Conservation (phyloP, 805 yeast genomes). For the Ascoidea tarda region DNA sequence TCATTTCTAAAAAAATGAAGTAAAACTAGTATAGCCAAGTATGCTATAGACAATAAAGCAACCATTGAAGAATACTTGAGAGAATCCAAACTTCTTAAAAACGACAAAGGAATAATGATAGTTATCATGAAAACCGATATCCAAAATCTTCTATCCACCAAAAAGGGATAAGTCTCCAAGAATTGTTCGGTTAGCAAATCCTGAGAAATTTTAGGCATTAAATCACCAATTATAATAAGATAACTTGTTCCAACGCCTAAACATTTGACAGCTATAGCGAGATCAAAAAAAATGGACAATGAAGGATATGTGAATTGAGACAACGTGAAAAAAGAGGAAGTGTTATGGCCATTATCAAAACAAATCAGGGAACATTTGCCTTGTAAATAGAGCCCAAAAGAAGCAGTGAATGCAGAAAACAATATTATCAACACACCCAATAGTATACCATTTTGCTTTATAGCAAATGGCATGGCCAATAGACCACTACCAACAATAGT, state of each 20-base stretch:
- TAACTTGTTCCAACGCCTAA: constrained; percentile 60
- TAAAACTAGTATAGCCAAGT: constrained; percentile 59
- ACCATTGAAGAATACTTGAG: constrained; percentile 74
- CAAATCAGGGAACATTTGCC: constrained; percentile 28
- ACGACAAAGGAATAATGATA: constrained; percentile 41
- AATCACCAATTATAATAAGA: constrained; percentile 55
- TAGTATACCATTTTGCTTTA: constrained; percentile 32
- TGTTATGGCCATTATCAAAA: too few relatives aligned
- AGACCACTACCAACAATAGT: constrained; percentile 54
- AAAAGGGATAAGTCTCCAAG: constrained; percentile 11
- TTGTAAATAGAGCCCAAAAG: constrained; percentile 50
- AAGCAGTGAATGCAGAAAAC: constrained; percentile 32
- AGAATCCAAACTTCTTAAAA: constrained; percentile 63
- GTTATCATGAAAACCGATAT: constrained; percentile 39
- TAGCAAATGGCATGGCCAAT: constrained; percentile 59
- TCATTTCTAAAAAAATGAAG: constrained; percentile 53
- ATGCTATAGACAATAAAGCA: constrained; percentile 70
- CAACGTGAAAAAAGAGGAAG: constrained; percentile 41
- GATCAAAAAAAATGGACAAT: constrained; percentile 44
- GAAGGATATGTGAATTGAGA: constrained; percentile 49
- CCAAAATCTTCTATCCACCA: constrained; percentile 40
- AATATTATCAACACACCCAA: constrained; percentile 26
- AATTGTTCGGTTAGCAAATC: constrained; percentile 13
- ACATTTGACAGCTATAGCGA: constrained; percentile 59
- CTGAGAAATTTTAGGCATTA: constrained; percentile 45